A percentile compares a stretch with the other conserved stretches of the same genome.
phyloP scores from a whole-genome alignment of 257 asterid species.

The Echites panduratus region DNA sequence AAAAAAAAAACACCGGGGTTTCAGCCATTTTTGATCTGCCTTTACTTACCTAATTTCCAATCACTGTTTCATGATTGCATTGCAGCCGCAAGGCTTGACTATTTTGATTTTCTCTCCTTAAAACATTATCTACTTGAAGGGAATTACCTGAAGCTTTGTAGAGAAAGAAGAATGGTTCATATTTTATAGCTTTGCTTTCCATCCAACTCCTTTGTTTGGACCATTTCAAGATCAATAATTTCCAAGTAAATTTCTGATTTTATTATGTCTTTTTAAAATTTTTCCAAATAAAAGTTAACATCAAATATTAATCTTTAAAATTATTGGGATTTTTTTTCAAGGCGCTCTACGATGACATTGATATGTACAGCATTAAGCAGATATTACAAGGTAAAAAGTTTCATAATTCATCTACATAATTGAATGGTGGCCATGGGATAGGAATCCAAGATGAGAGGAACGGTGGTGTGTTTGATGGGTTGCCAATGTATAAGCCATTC shows the following conservation, averaged over 20 bases:
- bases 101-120: neutral
- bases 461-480: slow-evolving; percentile 13
- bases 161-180: slow-evolving; percentile 2
- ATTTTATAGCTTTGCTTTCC: neutral
- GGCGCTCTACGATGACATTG: no score
- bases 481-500: neutral
- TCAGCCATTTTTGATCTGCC: neutral
- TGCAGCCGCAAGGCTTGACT: slow-evolving; percentile 38
- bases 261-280: no score
- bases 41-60: slow-evolving; percentile 30
- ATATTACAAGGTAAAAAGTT: no score
- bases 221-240: neutral
- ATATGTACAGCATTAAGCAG: no score
- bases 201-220: neutral
- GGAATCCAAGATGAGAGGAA: slow-evolving; percentile 1
- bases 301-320: no score
- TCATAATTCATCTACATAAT: no score
- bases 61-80: slow-evolving; percentile 23
- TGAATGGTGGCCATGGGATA: no score
- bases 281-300: no score
- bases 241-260: no score
- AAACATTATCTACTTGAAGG: neutral
- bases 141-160: neutral
- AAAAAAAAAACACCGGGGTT: slow-evolving; percentile 6
- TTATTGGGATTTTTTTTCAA: no score